Conservation (phyloP, 192 early-diverging fungal genomes). For the Podila epicladia region DNA sequence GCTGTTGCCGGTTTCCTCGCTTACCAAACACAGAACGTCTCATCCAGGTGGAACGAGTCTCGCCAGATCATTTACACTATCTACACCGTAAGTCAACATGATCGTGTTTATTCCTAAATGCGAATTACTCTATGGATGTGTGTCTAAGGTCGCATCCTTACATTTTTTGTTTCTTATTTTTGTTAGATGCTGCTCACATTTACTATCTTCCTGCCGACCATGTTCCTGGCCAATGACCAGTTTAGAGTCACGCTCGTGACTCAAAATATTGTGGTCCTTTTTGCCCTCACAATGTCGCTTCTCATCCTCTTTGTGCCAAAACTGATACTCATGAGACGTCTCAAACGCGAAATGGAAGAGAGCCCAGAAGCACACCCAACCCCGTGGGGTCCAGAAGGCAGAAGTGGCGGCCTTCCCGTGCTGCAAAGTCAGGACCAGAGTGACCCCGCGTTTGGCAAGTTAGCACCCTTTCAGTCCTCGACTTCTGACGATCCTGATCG, state of each 20-base stretch:
- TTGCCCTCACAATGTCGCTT: not conserved
- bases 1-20: conserved; percentile 1
- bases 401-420: not conserved
- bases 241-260: not conserved
- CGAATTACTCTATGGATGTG: too few species aligned
- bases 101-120: too few species aligned
- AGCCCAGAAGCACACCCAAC: not conserved
- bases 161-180: not conserved
- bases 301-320: conserved; percentile 14
- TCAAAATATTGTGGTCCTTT: conserved; percentile 10
- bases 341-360: not conserved
- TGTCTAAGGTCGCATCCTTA: not conserved
- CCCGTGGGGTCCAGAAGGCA: not conserved
- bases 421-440: not conserved
- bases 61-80: conserved; percentile 7
- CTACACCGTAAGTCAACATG: not conserved
- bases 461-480: too few species aligned
- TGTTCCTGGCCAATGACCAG: not conserved
- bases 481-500: too few species aligned
- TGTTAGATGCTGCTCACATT: conserved; percentile 5
- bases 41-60: conserved; percentile 12
- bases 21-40: conserved; percentile 2
- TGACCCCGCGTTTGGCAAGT: too few species aligned
- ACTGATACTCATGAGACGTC: conserved; percentile 2
- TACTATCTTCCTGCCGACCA: not conserved